phyloP scores from a whole-genome alignment of 805 yeast species.

The Cyberlindnera mississippiensis region DNA sequence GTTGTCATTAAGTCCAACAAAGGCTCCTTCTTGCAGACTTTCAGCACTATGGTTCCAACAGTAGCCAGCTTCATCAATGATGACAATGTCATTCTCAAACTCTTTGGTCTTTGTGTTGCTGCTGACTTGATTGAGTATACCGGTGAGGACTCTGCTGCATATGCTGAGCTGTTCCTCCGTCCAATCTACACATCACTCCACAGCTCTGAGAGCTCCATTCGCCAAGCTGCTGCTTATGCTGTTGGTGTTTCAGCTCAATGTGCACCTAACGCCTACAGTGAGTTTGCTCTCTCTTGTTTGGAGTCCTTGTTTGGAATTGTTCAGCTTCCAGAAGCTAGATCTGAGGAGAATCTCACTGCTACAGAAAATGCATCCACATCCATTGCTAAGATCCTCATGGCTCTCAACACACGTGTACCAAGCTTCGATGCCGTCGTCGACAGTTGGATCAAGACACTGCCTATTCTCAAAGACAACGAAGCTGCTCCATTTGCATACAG shows the following conservation, averaged over 20 bases:
- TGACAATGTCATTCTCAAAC: constrained; percentile 60
- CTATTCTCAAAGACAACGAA: constrained; percentile 77
- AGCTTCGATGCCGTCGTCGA: constrained; percentile 58
- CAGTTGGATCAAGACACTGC: constrained; percentile 80
- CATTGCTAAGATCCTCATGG: constrained; percentile 76
- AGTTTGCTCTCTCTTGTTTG: constrained; percentile 64
- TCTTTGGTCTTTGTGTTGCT: constrained; percentile 76
- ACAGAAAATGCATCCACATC: constrained; percentile 84
- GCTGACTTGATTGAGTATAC: constrained; percentile 79
- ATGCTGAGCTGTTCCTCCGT: constrained; percentile 59
- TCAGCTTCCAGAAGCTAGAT: constrained; percentile 73
- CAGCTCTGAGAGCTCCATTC: constrained; percentile 62
- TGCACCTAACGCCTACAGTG: constrained; percentile 63
- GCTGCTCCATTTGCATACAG: constrained; percentile 84
- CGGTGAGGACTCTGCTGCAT: constrained; percentile 63
- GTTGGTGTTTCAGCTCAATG: constrained; percentile 84
- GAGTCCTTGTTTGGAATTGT: constrained; percentile 72
- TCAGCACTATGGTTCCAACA: constrained; percentile 61
- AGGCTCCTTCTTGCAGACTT: constrained; percentile 55
- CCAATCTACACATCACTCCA: constrained; percentile 65
- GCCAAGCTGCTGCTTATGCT: constrained; percentile 84
- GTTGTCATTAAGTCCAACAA: constrained; percentile 63
- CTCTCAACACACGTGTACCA: constrained; percentile 56
- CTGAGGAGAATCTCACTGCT: constrained; percentile 80
- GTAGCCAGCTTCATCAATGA: constrained; percentile 59